Conservation (phyloP, 148 eudicot species). For the Drosera capensis region DNA sequence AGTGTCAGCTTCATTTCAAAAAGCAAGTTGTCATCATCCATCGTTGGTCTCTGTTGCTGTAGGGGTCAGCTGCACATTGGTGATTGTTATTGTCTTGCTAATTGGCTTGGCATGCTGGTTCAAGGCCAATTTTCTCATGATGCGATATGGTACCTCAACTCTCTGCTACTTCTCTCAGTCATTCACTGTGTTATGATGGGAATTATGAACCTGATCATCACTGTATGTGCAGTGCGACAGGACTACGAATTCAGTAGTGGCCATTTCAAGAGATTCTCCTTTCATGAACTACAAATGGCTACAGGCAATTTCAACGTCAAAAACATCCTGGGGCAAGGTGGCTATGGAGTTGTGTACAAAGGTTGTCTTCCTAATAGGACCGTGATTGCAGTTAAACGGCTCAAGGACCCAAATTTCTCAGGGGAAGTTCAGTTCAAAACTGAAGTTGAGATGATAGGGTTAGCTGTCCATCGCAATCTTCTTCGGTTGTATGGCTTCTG, state of each 20-base stretch:
- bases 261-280: constrained; percentile 64
- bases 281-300: constrained; percentile 77
- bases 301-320: constrained; percentile 55
- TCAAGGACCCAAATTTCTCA: constrained; percentile 68
- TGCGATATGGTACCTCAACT: constrained; percentile 53
- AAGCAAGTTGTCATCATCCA: constrained; percentile 30
- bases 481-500: constrained; percentile 77
- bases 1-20: constrained; percentile 27
- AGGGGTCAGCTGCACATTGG: constrained; percentile 52
- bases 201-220: constrained; percentile 3
- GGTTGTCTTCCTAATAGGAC: constrained; percentile 65
- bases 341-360: constrained; percentile 84
- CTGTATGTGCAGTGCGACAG: constrained; percentile 61
- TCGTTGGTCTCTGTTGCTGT: constrained; percentile 35
- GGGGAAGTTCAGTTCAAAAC: constrained; percentile 95
- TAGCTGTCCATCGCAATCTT: constrained; percentile 83
- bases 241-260: constrained; percentile 67
- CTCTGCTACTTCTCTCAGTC: not conserved
- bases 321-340: constrained; percentile 77
- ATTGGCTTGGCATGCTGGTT: constrained; percentile 56
- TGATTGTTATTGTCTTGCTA: constrained; percentile 39
- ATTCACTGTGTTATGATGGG: not conserved
- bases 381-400: constrained; percentile 77
- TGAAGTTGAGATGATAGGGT: constrained; percentile 94
- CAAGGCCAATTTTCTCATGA: constrained; percentile 41